These are phyloP conservation scores for Epichloe coenophiala DNA, from an alignment of 2,329 filamentous ascomycete species.

Conservation along the genomic window DNA sequence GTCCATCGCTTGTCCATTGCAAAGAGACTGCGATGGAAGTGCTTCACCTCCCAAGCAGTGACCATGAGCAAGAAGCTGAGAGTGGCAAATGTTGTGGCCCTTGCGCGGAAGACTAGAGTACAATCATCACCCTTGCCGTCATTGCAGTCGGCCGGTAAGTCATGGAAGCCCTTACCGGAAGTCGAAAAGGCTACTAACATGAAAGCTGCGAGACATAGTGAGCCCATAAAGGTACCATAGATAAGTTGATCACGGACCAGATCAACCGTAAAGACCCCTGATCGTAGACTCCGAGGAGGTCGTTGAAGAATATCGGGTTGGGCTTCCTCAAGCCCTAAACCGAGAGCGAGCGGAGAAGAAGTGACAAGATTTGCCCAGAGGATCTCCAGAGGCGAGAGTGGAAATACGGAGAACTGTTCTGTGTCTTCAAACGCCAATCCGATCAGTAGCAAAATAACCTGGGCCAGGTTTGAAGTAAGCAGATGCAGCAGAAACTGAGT, in stretches of 20 bases:
- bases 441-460: slow-evolving; percentile 55
- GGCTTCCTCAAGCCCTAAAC: slow-evolving; percentile 57
- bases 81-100: slow-evolving; percentile 56
- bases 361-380: slow-evolving; percentile 68
- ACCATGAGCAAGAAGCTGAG: slow-evolving; percentile 55
- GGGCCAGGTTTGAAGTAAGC: slow-evolving; percentile 55
- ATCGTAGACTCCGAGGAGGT: slow-evolving; percentile 46
- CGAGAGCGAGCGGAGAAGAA: slow-evolving; percentile 57
- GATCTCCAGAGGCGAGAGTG: slow-evolving; percentile 58
- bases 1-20: slow-evolving; percentile 43
- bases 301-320: slow-evolving; percentile 54
- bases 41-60: slow-evolving; percentile 61
- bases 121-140: slow-evolving; percentile 36
- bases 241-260: slow-evolving; percentile 23
- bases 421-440: slow-evolving; percentile 55
- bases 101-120: slow-evolving; percentile 46
- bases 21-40: slow-evolving; percentile 57
- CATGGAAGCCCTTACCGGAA: slow-evolving; percentile 29
- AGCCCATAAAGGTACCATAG: slow-evolving; percentile 51
- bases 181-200: slow-evolving; percentile 42
- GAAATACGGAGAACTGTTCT: slow-evolving; percentile 48
- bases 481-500: slow-evolving; percentile 49
- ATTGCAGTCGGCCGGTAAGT: slow-evolving; percentile 46
- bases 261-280: slow-evolving; percentile 38
- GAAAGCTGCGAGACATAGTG: slow-evolving; percentile 47